Conservation (phyloP, 2,329 filamentous ascomycete genomes). For the Trichoderma koningii region DNA sequence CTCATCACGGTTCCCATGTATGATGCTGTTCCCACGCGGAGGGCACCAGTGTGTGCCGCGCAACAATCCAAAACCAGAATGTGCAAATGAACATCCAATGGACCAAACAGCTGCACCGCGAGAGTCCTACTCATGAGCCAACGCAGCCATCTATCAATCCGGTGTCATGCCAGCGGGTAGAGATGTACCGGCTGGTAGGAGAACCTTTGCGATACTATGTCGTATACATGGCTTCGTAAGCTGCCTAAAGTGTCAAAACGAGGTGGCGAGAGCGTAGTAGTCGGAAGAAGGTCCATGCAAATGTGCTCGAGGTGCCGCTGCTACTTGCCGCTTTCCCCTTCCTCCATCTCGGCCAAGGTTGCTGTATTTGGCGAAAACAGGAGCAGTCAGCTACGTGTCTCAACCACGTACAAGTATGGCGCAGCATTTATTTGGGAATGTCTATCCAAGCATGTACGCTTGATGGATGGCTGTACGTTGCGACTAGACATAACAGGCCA, state of each 20-base stretch:
- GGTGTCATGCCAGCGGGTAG: neutral
- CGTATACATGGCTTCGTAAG: neutral
- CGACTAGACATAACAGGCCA: neutral
- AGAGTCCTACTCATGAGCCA: neutral
- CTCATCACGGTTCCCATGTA: neutral
- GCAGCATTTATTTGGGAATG: neutral
- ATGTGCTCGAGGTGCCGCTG: neutral
- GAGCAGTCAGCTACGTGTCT: slow-evolving; percentile 3
- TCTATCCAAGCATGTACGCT: neutral
- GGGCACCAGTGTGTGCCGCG: neutral
- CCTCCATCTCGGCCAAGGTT: neutral
- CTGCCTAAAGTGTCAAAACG: neutral
- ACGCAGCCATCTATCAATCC: neutral
- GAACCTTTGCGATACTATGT: neutral
- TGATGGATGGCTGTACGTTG: neutral
- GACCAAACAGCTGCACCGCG: neutral
- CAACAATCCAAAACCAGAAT: neutral
- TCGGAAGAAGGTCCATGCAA: neutral
- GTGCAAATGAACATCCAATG: neutral
- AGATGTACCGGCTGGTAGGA: neutral
- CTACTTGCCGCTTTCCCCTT: neutral
- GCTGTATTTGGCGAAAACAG: slow-evolving; percentile 4
- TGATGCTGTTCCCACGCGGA: neutral
- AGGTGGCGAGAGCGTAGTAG: neutral
- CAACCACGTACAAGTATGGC: neutral